Percentiles rank a stretch among this genome's conserved stretches.
Conservation (phyloP, 768 basidiomycete species). For the Mycena pura region DNA sequence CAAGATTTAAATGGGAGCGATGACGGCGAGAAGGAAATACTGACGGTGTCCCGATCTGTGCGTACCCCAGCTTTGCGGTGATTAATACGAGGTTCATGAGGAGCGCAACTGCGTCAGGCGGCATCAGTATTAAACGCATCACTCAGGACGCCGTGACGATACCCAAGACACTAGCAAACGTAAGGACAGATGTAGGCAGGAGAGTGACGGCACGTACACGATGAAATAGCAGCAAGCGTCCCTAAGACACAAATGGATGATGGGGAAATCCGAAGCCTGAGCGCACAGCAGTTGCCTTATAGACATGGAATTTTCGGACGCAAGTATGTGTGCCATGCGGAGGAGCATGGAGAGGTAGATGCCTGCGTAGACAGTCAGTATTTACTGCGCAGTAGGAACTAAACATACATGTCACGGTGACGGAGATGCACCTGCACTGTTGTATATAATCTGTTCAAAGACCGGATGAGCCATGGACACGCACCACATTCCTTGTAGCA, state of each 20-base stretch:
- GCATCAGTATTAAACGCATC: background rate
- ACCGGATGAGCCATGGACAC: background rate
- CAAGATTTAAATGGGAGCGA: background rate
- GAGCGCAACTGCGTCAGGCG: background rate
- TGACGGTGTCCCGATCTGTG: slow-evolving; percentile 9
- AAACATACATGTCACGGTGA: background rate
- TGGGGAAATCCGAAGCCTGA: background rate
- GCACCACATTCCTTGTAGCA: background rate
- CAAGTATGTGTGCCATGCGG: background rate
- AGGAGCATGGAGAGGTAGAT: slow-evolving; percentile 13
- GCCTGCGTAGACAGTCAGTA: background rate
- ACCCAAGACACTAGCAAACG: background rate
- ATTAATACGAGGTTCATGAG: slow-evolving; percentile 14
- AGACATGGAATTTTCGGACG: background rate
- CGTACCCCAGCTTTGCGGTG: slow-evolving; percentile 3
- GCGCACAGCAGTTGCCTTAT: slow-evolving; percentile 1
- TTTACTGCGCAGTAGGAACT: background rate
- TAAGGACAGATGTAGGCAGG: background rate
- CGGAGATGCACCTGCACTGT: slow-evolving; percentile 3
- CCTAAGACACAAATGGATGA: slow-evolving; percentile 7
- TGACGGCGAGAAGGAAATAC: background rate
- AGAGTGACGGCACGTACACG: background rate
- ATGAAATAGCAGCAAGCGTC: slow-evolving; percentile 8
- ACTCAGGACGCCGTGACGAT: background rate
- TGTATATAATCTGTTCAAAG: background rate